Percentiles rank a stretch among this genome's conserved stretches.
Evolutionary conservation across 306 rosid species (phyloP).

Genomic region (Senna tora): DNA sequence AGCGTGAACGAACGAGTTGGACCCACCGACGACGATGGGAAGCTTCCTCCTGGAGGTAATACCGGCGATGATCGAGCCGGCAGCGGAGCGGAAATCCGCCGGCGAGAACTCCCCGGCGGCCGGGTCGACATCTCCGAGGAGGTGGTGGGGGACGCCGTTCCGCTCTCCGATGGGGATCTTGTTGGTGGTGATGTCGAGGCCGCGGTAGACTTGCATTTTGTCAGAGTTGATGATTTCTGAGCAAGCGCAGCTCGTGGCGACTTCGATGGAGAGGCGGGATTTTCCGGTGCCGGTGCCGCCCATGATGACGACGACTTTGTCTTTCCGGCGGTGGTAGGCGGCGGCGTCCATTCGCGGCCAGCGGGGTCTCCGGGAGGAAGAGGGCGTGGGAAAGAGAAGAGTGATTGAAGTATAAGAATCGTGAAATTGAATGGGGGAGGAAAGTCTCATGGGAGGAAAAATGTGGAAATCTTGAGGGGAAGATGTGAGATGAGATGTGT

Average conservation of each 20-base stretch:
- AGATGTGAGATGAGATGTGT: slow-evolving; percentile 28
- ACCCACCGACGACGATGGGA: slow-evolving; percentile 83
- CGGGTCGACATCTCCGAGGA: slow-evolving; percentile 69
- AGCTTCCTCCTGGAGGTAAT: slow-evolving; percentile 48
- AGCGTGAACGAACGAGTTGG: slow-evolving; percentile 84
- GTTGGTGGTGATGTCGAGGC: slow-evolving; percentile 87
- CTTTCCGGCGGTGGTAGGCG: slow-evolving; percentile 44
- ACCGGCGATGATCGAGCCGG: slow-evolving; percentile 40
- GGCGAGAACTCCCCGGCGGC: slow-evolving; percentile 54
- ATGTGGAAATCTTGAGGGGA: not conserved
- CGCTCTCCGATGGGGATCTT: slow-evolving; percentile 69
- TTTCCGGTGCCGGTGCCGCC: slow-evolving; percentile 94
- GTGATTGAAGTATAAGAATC: slow-evolving; percentile 9
- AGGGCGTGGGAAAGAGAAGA: not conserved
- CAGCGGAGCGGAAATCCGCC: slow-evolving; percentile 57
- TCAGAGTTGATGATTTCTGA: slow-evolving; percentile 85
- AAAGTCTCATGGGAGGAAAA: slow-evolving; percentile 50
- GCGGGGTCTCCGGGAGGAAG: slow-evolving; percentile 2
- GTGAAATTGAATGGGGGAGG: slow-evolving; percentile 9
- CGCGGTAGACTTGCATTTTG: slow-evolving; percentile 82
- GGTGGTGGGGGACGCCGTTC: slow-evolving; percentile 68
- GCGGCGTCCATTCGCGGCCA: slow-evolving; percentile 58
- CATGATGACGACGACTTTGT: slow-evolving; percentile 71
- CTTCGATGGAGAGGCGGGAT: slow-evolving; percentile 80
- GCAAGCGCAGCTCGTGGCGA: slow-evolving; percentile 61